Evolutionary conservation across 139 green algal species (phyloP).

Genomic region (Chlamydomonas asymmetrica): DNA sequence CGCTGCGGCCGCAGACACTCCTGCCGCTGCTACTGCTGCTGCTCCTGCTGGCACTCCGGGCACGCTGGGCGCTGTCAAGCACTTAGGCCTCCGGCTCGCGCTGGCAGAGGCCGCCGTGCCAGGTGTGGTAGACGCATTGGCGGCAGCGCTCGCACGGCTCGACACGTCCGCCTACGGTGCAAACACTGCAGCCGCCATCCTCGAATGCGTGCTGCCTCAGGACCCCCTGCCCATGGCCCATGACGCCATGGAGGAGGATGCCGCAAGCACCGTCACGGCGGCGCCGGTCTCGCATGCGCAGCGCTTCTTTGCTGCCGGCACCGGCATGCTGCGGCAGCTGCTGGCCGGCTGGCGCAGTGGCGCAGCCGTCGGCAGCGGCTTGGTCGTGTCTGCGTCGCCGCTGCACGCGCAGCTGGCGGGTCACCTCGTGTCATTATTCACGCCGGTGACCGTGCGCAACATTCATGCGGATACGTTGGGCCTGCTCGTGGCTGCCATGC

Average conservation of each 20-base stretch:
- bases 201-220: not conserved
- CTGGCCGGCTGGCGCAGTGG: not conserved
- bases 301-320: not conserved
- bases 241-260: not conserved
- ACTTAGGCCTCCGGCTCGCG: too few relatives aligned
- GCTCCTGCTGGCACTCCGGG: not conserved
- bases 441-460: too few relatives aligned
- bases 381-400: too few relatives aligned
- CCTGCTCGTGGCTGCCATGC: too few relatives aligned
- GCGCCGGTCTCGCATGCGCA: too few relatives aligned
- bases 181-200: not conserved
- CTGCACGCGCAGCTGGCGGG: too few relatives aligned
- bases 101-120: not conserved
- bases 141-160: not conserved
- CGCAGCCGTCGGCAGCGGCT: too few relatives aligned
- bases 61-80: too few relatives aligned
- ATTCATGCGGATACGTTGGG: too few relatives aligned
- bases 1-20: not conserved
- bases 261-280: not conserved
- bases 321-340: slow-evolving; percentile 19
- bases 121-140: not conserved
- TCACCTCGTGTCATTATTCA: too few relatives aligned
- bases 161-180: not conserved
- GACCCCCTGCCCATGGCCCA: not conserved
- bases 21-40: not conserved